Base-by-base conservation (phyloP, 2,329 filamentous ascomycete species). In the Penicillium nordicum region DNA sequence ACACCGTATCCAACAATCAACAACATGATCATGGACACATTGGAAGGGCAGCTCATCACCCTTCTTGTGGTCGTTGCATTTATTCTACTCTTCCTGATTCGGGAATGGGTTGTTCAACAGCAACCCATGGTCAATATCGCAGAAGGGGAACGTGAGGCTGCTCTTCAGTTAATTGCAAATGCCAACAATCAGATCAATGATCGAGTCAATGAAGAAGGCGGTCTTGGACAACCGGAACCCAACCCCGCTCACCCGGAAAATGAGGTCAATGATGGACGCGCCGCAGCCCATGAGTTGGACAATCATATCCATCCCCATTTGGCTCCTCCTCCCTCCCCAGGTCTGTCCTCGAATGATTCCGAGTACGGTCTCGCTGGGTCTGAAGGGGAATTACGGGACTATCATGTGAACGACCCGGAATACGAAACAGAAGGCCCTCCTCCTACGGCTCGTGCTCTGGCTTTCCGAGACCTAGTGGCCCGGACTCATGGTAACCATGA, bases 31-130 rank as follows among this genome's bases (percentile, higher is more conserved):
- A 86, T 97, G 50, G 88, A 92, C 63, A 84, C 93, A 0, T 78
- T 97, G 4, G 94, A 99, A 76, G 94, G 94, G 4, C 92, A 96
- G 69, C 84, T 97, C 46, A 96, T 99, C 64, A 99, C 93, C 0
- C 78, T 97, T 6, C 78, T 95, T 11, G 90, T 97, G 49, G 93
- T 99, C 8, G 83, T 96, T 43, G 92, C 88, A 56, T 99, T 97
- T 73, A 97, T 99, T 57, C 78, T 99, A n/a, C 87, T 99, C 41
- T 99, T 99, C 64, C 77, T 99, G 4, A 97, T 99, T 45, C 82
- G 95, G 45, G 94, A 99, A 76, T 99, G 96, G 83, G 94, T 99
- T 49, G 92, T 99, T 10, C 94, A 99, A 72, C 94, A 99, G 72
- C 94, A 99, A 70, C 94, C 93, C 5, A 88, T 92, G 62, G 88